Evolutionary conservation across 148 eudicot genomes (phyloP).

Genomic region (Silene conica): DNA sequence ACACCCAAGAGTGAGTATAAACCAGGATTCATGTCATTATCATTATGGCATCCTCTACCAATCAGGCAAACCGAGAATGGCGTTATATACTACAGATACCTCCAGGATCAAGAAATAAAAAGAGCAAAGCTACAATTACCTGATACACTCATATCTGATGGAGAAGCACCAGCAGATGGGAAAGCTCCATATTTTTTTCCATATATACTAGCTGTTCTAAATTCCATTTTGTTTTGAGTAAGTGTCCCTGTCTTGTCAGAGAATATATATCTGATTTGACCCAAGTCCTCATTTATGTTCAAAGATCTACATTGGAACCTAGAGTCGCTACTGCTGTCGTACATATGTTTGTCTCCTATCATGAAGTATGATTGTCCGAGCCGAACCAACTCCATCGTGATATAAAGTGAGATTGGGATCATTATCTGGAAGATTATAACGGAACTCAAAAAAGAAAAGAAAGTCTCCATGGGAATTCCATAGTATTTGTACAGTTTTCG

Average conservation of each 20-base stretch:
- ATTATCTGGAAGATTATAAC: slow-evolving; percentile 93
- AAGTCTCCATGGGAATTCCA: slow-evolving; percentile 85
- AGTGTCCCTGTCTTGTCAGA: slow-evolving; percentile 97
- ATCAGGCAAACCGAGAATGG: background rate
- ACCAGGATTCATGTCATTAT: background rate
- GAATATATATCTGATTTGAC: slow-evolving; percentile 87
- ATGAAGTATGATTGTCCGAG: slow-evolving; percentile 95
- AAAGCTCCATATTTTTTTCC: slow-evolving; percentile 61
- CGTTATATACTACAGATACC: background rate
- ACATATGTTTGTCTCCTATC: slow-evolving; percentile 89
- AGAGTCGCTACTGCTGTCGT: slow-evolving; percentile 50
- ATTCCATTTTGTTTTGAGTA: slow-evolving; percentile 95
- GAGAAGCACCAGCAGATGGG: slow-evolving; percentile 27
- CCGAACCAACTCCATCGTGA: slow-evolving; percentile 95
- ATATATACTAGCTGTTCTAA: slow-evolving; percentile 67
- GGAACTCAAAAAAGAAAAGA: slow-evolving; percentile 88
- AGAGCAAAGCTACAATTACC: slow-evolving; percentile 31
- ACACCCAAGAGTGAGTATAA: background rate
- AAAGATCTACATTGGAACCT: slow-evolving; percentile 96
- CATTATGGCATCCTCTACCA: slow-evolving; percentile 5
- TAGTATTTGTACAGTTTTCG: slow-evolving; percentile 65
- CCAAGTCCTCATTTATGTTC: slow-evolving; percentile 97
- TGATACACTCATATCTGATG: slow-evolving; percentile 31
- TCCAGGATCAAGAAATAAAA: background rate
- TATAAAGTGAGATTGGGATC: slow-evolving; percentile 93